These are phyloP conservation scores for Phialocephala sp. DNA, from an alignment of 2,329 filamentous ascomycete species.

Conservation along the genomic window DNA sequence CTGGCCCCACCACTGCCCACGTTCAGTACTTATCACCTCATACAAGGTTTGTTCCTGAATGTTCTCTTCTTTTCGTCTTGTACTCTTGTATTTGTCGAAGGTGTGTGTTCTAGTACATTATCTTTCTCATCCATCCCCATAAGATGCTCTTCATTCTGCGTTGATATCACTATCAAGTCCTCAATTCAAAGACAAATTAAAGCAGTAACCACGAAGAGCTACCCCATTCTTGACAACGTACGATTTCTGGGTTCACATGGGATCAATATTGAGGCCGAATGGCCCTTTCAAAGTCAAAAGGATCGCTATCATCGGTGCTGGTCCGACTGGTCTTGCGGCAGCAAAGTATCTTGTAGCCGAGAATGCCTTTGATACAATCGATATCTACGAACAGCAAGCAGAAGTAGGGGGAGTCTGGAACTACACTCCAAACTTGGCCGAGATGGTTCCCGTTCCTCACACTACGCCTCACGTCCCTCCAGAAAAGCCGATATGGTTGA, in stretches of 20 bases:
- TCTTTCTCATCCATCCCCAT: neutral
- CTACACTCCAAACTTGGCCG: conserved; percentile 59
- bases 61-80: neutral
- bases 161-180: neutral
- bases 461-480: conserved; percentile 65
- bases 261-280: conserved; percentile 29
- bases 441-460: conserved; percentile 67
- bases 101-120: neutral
- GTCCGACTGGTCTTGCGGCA: conserved; percentile 77
- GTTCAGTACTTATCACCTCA: conserved; percentile 13
- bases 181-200: neutral
- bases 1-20: neutral
- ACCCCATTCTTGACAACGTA: conserved; percentile 18
- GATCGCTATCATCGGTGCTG: conserved; percentile 83
- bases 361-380: conserved; percentile 70
- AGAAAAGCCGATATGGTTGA: conserved; percentile 65
- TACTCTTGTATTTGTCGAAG: neutral
- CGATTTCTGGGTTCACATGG: conserved; percentile 31
- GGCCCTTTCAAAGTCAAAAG: conserved; percentile 52
- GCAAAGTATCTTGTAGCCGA: conserved; percentile 83
- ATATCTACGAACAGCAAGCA: conserved; percentile 81
- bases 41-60: neutral
- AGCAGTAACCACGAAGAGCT: neutral
- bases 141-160: neutral
- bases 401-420: conserved; percentile 87